phyloP scores from a whole-genome alignment of 2,329 filamentous ascomycete genomes.

The Pleomassaria siparia region DNA sequence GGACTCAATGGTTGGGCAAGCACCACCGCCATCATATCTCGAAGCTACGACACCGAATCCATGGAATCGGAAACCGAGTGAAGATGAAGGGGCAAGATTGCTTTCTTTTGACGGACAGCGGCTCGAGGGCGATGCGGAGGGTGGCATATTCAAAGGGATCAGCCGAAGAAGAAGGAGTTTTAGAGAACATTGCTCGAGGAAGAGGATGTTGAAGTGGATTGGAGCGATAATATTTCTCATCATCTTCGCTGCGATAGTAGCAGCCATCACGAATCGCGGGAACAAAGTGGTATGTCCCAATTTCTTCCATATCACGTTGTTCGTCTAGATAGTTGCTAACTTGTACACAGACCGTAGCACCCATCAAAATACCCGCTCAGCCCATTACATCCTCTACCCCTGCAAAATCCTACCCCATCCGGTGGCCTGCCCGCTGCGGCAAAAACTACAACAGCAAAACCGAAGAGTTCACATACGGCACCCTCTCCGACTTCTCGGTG shows the following conservation, averaged over 20 bases:
- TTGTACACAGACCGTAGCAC: conserved; percentile 7
- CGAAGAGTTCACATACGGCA: conserved; percentile 31
- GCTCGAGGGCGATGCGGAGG: not conserved
- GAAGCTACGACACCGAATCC: conserved; percentile 39
- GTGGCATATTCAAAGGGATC: conserved; percentile 15
- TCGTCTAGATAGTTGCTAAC: conserved; percentile 7
- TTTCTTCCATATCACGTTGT: not conserved
- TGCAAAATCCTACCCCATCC: conserved; percentile 33
- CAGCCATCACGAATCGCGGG: conserved; percentile 20
- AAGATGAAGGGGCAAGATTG: conserved; percentile 34
- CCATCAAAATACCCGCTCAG: conserved; percentile 4
- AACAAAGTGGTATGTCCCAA: conserved; percentile 22
- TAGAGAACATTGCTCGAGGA: conserved; percentile 22
- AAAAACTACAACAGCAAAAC: conserved; percentile 37
- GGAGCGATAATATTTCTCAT: conserved; percentile 22
- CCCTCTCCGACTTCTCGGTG: conserved; percentile 24
- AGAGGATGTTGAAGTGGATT: conserved; percentile 23
- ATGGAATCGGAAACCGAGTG: conserved; percentile 27
- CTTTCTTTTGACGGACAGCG: conserved; percentile 16
- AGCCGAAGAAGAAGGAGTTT: conserved; percentile 22
- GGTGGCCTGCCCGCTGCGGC: conserved; percentile 38
- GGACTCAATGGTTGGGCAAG: conserved; percentile 26
- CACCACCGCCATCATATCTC: conserved; percentile 31
- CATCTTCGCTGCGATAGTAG: conserved; percentile 25
- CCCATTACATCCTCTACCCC: conserved; percentile 9